Base-by-base conservation (phyloP, 495 filamentous ascomycete species). In the Tuber borchii region DNA sequence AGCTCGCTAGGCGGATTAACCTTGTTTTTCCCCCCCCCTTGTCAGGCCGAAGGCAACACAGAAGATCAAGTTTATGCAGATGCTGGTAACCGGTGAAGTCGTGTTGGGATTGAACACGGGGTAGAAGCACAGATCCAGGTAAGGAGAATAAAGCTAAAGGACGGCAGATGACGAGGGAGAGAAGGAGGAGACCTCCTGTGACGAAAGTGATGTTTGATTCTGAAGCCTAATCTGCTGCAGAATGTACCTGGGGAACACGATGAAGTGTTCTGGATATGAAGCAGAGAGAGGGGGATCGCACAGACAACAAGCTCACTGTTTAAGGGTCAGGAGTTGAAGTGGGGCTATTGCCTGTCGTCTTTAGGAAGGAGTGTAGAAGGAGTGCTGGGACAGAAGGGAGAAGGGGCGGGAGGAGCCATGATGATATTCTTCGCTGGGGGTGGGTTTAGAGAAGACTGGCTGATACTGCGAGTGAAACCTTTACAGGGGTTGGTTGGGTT, bases 351-450 rank as follows among this genome's bases (percentile, higher is more conserved):
- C 65, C 71, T 48, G 45, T 70, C 76, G 71, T 74, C 70, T 72
- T 79, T 71, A 45, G 73, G 77, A 65, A 79, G 65, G 77, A 75
- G 37, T 45, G 45, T 20, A 75, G 39, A 43, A 72, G 75, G 34
- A 69, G 46, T 48, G 22, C 26, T 31, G 61, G 48, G 56, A 43
- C 71, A 70, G 75, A 68, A 71, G 43, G 72, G 72, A 71, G 75
- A 75, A 39, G 74, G 75, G 76, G 76, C 20, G 43, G 72, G 56
- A 65, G 56, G 56, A 69, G 69, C 77, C 70, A 76, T 79, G 65
- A 79, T 79, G 78, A 79, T 79, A 79, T 79, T 69, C 48, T 70
- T 76, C 65, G 46, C 71, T 43, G 74, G 69, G 42, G 70, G 46
- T 34, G 70, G 43, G 43, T 39, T 73, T 75, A 42, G 75, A 44